Percentiles rank a stretch among this genome's conserved stretches.
Conservation (phyloP, 2,329 filamentous ascomycete genomes). For the Coniosporium tulheliwenetii region DNA sequence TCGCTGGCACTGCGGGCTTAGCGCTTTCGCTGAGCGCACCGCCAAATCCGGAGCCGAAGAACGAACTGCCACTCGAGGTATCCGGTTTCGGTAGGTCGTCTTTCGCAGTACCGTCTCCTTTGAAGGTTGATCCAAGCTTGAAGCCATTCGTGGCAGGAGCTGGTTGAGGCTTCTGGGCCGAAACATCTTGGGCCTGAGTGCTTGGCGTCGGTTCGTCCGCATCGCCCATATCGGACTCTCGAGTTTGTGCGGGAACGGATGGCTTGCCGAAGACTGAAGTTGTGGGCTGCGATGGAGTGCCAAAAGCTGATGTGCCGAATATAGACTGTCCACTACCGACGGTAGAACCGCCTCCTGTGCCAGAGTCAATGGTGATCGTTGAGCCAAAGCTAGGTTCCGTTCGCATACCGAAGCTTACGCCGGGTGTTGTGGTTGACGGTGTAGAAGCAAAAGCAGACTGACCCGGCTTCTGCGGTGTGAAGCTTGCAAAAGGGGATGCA, state of each 20-base stretch:
- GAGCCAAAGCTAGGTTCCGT: conserved; percentile 23
- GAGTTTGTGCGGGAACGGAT: conserved; percentile 8
- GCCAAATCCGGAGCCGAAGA: conserved; percentile 16
- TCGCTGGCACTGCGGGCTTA: conserved; percentile 19
- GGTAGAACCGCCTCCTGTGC: conserved; percentile 10
- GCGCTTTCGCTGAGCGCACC: conserved; percentile 15
- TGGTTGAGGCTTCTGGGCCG: not conserved
- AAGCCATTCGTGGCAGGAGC: conserved; percentile 29
- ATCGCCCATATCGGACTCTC: conserved; percentile 11
- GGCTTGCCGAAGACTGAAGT: conserved; percentile 12
- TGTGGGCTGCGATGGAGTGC: conserved; percentile 4
- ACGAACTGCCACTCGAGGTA: conserved; percentile 10
- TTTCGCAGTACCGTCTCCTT: conserved; percentile 44
- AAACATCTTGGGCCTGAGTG: not conserved
- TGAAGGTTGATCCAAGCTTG: conserved; percentile 53
- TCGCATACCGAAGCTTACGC: conserved; percentile 10
- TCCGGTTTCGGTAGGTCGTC: conserved; percentile 39
- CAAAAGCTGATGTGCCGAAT: conserved; percentile 7
- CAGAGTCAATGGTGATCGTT: conserved; percentile 22
- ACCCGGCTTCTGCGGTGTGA: conserved; percentile 5
- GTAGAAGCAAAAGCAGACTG: conserved; percentile 13
- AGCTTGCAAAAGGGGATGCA: conserved; percentile 1
- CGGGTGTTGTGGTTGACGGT: conserved; percentile 6
- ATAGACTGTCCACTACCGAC: conserved; percentile 11
- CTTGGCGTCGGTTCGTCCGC: not conserved